A percentile compares a stretch with the other conserved stretches of the same genome.
Evolutionary conservation across 1,139 yeast species (phyloP).

Genomic region (Hansenula lynferdii): DNA sequence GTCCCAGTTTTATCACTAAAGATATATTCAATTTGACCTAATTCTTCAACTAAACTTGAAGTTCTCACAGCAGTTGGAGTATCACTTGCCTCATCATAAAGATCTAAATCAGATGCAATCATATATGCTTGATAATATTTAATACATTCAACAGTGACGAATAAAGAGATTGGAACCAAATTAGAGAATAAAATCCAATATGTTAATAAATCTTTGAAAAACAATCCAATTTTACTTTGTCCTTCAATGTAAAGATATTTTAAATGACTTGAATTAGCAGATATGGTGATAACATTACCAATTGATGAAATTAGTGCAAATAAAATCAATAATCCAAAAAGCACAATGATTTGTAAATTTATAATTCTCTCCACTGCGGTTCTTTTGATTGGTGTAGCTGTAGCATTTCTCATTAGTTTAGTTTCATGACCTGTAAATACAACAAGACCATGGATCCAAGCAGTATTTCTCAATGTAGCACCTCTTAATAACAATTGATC

Average conservation of each 20-base stretch:
- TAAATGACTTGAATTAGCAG: slow-evolving; percentile 47
- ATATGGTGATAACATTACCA: slow-evolving; percentile 78
- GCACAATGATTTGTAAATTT: slow-evolving; percentile 83
- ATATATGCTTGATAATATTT: slow-evolving; percentile 93
- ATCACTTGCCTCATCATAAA: slow-evolving; percentile 83
- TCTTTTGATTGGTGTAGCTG: slow-evolving; percentile 95
- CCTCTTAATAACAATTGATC: slow-evolving; percentile 92
- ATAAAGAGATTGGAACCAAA: slow-evolving; percentile 90
- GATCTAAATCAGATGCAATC: slow-evolving; percentile 91
- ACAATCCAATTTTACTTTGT: slow-evolving; percentile 61
- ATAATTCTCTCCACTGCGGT: slow-evolving; percentile 97
- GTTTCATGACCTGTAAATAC: slow-evolving; percentile 98
- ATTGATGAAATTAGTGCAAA: slow-evolving; percentile 76
- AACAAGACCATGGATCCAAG: slow-evolving; percentile 92
- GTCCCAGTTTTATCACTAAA: slow-evolving; percentile 98
- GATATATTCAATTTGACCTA: slow-evolving; percentile 93
- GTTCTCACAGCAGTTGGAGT: slow-evolving; percentile 96
- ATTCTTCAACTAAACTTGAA: slow-evolving; percentile 90
- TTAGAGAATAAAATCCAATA: slow-evolving; percentile 96
- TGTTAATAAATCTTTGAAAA: slow-evolving; percentile 83
- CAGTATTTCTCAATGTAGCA: slow-evolving; percentile 91
- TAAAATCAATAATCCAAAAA: slow-evolving; percentile 73
- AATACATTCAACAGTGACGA: slow-evolving; percentile 93
- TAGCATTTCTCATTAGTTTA: slow-evolving; percentile 96
- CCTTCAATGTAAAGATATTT: slow-evolving; percentile 68